Base-by-base conservation (phyloP, 2,329 filamentous ascomycete genomes). In the Epichloe gansuensis region DNA sequence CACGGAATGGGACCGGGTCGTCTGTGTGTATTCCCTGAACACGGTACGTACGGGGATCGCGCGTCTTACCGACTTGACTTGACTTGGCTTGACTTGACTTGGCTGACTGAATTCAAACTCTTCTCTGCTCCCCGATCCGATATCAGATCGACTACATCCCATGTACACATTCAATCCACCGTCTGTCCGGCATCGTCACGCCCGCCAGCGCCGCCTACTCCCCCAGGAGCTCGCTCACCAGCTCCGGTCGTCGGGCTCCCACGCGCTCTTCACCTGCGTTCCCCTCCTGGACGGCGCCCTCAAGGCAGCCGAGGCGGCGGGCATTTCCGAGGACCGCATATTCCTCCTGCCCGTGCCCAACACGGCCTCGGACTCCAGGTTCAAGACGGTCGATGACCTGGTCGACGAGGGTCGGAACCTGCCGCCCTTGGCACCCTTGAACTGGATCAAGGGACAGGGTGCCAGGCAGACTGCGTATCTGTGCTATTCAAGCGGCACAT, bases 401-500 rank as follows among this genome's bases (percentile, higher is more conserved):
- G 74, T 89, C 37, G 70, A 73, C 2, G 73, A 82, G 55, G 88
- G 88, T 28, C 61, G 66, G 46, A 69, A 71, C 13, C 66, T 82
- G 37, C 74, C 77, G 3, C 66, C 72, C 17, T 64, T 86, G 23
- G 74, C 80, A 54, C 68, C 73, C 5, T 64, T 85, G 61, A 73
- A 72, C 35, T 87, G 83, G 83, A 61, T 68, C 43, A 74, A 75
- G 54, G 85, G 85, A 0, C 81, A 87, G 59, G 84, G 82, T 3
- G 76, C 77, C 38, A 78, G 80, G 51, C 82, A 85, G 60, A 81
- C 81, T 5, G 85, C 88, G 0, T 91, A 86, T 63, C 73, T 94
- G 45, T 90, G 85, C 69, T 91, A 88, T 65, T 89, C 85, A 0
- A 88, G 83, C 63, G 87, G 87, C 21, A 91, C 87, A 1, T 90